Conservation (phyloP, 2,329 filamentous ascomycete species). For the Capronia epimyces region DNA sequence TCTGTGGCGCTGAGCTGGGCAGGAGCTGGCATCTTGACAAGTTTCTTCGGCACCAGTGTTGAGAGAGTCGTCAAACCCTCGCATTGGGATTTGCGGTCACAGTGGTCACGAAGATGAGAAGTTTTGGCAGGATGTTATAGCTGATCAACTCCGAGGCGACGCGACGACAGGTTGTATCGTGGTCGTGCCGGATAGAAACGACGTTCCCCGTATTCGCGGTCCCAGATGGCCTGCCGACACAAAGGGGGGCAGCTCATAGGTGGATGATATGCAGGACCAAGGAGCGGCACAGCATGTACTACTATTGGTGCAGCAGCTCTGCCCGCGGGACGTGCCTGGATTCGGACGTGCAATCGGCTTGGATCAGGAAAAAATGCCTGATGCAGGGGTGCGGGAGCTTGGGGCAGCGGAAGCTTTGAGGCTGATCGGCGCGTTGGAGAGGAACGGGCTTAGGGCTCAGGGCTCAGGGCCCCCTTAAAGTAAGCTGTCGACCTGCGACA, state of each 20-base stretch:
- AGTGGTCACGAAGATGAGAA: no score
- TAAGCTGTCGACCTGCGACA: neutral
- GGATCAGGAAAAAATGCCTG: neutral
- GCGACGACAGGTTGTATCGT: neutral
- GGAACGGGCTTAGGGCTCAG: neutral
- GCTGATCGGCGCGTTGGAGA: neutral
- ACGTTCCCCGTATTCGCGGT: neutral
- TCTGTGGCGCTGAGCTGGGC: constrained; percentile 51
- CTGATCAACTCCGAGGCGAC: no score
- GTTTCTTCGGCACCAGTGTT: neutral
- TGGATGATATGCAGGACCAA: neutral
- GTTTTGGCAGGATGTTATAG: neutral
- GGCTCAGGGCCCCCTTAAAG: neutral
- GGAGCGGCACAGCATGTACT: neutral
- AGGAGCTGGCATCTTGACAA: neutral
- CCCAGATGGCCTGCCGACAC: neutral
- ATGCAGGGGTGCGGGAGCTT: constrained; percentile 4
- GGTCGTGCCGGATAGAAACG: neutral
- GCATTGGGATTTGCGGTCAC: no score
- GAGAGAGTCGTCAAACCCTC: neutral
- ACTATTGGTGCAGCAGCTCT: neutral
- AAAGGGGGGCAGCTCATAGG: neutral
- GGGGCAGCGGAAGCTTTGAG: neutral
- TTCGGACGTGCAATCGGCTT: neutral
- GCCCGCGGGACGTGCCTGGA: neutral